Evolutionary conservation across 306 rosid genomes (phyloP).

Genomic region (Alnus glutinosa): DNA sequence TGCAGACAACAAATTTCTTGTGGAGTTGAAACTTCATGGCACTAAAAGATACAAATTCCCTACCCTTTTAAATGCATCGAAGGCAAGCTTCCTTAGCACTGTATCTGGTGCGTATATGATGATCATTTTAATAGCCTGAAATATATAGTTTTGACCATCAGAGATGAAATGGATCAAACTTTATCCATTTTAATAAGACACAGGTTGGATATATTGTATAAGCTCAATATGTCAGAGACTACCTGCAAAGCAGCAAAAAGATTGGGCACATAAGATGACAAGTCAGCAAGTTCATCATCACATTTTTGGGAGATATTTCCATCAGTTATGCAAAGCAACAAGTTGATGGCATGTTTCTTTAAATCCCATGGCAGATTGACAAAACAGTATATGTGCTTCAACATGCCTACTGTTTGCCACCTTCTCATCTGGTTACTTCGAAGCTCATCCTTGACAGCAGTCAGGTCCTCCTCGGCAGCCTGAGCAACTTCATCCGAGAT

Average conservation of each 20-base stretch:
- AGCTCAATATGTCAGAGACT: slow-evolving; percentile 17
- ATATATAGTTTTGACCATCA: slow-evolving; percentile 27
- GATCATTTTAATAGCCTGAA: slow-evolving; percentile 79
- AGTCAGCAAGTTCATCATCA: slow-evolving; percentile 42
- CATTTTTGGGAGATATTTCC: slow-evolving; percentile 34
- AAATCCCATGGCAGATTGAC: slow-evolving; percentile 69
- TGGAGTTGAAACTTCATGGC: slow-evolving; percentile 6
- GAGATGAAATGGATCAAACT: slow-evolving; percentile 17
- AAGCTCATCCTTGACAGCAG: slow-evolving; percentile 57
- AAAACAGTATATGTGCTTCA: slow-evolving; percentile 62
- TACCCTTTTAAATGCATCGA: slow-evolving; percentile 68
- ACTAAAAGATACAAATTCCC: slow-evolving; percentile 24
- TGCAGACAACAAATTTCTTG: not conserved
- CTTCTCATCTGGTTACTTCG: slow-evolving; percentile 56
- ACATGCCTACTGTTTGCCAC: slow-evolving; percentile 85
- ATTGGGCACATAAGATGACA: slow-evolving; percentile 55
- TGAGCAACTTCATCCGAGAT: slow-evolving; percentile 54
- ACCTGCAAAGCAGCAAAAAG: slow-evolving; percentile 82
- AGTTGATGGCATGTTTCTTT: slow-evolving; percentile 63
- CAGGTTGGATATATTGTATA: slow-evolving; percentile 10
- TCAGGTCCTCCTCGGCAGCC: slow-evolving; percentile 57
- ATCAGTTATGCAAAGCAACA: slow-evolving; percentile 63
- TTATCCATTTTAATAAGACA: slow-evolving; percentile 1
- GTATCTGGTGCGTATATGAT: slow-evolving; percentile 67
- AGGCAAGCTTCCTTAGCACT: slow-evolving; percentile 59